A percentile compares a stretch with the other conserved stretches of the same genome.
Conservation (phyloP, 2,329 filamentous ascomycete genomes). For the Cladosporium colombiae region DNA sequence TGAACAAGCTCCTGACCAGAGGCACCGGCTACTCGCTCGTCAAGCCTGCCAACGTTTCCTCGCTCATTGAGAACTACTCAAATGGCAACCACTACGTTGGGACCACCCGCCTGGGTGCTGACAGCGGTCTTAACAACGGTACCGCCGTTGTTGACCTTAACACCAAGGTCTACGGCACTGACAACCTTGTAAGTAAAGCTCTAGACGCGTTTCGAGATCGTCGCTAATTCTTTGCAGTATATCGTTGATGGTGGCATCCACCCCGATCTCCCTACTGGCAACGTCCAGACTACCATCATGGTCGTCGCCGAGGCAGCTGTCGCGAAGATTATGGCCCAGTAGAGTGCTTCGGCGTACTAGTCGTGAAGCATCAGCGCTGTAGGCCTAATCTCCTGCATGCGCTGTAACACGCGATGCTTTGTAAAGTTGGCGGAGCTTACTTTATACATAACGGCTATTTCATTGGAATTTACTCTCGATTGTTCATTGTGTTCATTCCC, state of each 20-base stretch:
- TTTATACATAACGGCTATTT: background rate
- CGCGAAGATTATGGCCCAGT: conserved; percentile 12
- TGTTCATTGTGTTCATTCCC: no score
- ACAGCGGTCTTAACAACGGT: conserved; percentile 44
- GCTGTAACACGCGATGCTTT: background rate
- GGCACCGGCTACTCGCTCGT: conserved; percentile 58
- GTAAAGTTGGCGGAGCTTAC: background rate
- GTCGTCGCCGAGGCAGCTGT: conserved; percentile 15
- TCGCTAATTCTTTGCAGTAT: conserved; percentile 66
- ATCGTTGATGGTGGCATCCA: conserved; percentile 67
- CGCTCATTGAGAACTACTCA: conserved; percentile 57
- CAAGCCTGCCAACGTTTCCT: conserved; percentile 54
- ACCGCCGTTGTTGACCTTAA: conserved; percentile 52
- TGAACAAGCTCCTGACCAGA: conserved; percentile 57
- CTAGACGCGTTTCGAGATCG: conserved; percentile 61
- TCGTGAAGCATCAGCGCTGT: background rate
- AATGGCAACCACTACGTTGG: conserved; percentile 51
- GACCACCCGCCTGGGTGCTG: conserved; percentile 42
- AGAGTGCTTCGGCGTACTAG: background rate
- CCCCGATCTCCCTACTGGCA: conserved; percentile 38
- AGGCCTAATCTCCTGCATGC: background rate
- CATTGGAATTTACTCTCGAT: background rate
- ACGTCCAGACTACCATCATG: conserved; percentile 18
- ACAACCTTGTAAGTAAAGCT: conserved; percentile 68
- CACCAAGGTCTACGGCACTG: conserved; percentile 59